phyloP scores from a whole-genome alignment of 2,329 filamentous ascomycete genomes.

The Cladosporium austrohemisphaericum region DNA sequence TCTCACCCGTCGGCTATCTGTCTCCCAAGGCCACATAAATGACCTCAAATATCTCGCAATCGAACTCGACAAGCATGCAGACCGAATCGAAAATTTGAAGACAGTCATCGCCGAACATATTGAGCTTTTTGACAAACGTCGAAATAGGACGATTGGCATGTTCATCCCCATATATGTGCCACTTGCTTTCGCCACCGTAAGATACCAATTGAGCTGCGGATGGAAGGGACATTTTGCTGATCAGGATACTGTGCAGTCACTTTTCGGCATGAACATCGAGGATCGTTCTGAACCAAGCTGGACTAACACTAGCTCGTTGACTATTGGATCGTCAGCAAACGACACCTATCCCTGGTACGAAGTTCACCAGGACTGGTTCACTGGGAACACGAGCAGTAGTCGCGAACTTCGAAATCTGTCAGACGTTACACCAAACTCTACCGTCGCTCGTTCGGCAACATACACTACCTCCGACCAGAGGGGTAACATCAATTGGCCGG shows the following conservation, averaged over 20 bases:
- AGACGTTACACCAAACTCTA: too few species aligned
- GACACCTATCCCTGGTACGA: neutral
- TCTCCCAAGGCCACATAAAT: neutral
- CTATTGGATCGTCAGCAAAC: neutral
- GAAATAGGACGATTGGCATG: neutral
- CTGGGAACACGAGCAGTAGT: too few species aligned
- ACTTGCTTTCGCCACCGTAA: conserved; percentile 5
- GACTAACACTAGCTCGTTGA: neutral
- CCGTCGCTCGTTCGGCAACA: too few species aligned
- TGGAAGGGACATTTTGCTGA: neutral
- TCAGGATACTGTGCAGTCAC: neutral
- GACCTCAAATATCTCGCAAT: neutral
- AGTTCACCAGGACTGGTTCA: neutral
- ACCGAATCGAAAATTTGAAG: neutral
- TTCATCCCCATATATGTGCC: conserved; percentile 3
- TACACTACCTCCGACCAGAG: too few species aligned
- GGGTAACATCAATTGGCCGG: neutral
- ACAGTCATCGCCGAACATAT: neutral
- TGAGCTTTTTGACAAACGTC: conserved; percentile 1
- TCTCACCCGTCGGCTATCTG: too few species aligned
- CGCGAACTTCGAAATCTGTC: too few species aligned
- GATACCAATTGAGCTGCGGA: neutral
- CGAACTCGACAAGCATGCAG: neutral
- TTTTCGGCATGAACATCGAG: conserved; percentile 11
- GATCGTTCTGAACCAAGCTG: neutral